Evolutionary conservation across 345 rosid genomes (phyloP).

Genomic region (Sonneratia caseolaris): DNA sequence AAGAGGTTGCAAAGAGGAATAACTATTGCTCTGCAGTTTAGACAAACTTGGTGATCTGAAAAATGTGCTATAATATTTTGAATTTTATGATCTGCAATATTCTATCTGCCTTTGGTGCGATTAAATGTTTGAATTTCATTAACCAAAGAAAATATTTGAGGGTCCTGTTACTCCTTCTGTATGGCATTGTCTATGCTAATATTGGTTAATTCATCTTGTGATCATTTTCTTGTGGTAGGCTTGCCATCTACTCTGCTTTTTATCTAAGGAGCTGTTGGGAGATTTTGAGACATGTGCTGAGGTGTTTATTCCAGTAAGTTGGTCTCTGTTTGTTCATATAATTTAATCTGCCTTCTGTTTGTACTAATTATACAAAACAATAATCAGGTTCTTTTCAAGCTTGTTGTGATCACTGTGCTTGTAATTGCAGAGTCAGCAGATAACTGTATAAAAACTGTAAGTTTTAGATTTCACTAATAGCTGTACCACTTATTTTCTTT

Average conservation of each 20-base stretch:
- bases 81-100: neutral
- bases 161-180: neutral
- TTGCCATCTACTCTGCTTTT: constrained; percentile 83
- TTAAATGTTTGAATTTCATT: neutral
- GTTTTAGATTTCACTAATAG: constrained; percentile 5
- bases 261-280: constrained; percentile 94
- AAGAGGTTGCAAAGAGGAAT: neutral
- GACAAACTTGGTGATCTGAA: neutral
- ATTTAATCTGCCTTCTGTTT: neutral
- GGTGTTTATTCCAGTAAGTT: constrained; percentile 81
- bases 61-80: neutral
- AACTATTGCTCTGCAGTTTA: neutral
- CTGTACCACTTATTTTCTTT: neutral
- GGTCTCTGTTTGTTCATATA: too few species aligned
- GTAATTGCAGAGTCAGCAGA: constrained; percentile 99
- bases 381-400: constrained; percentile 94
- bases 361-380: neutral
- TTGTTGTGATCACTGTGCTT: constrained; percentile 99
- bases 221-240: constrained; percentile 34
- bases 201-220: neutral
- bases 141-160: neutral
- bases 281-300: constrained; percentile 97
- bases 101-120: neutral
- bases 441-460: constrained; percentile 95
- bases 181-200: neutral